Conservation (phyloP, 768 basidiomycete genomes). For the Obba rivulosa region DNA sequence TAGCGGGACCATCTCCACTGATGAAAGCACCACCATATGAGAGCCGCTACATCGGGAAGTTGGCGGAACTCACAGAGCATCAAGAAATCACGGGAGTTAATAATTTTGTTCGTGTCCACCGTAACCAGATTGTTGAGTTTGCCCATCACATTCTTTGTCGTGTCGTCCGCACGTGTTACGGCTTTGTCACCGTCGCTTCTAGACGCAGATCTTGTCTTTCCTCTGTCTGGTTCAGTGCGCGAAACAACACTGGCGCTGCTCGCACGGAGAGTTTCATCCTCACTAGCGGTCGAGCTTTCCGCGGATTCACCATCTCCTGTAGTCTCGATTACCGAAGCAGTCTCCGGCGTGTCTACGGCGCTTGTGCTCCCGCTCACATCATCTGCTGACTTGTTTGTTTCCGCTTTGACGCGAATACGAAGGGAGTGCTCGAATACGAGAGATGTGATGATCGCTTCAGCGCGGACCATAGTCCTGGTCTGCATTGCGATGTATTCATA, state of each 20-base stretch:
- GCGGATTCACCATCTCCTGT: constrained; percentile 2
- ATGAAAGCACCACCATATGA: not conserved
- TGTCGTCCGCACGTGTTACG: not conserved
- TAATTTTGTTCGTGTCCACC: constrained; percentile 40
- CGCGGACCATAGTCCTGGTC: constrained; percentile 42
- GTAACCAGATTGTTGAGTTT: constrained; percentile 77
- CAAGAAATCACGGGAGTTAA: constrained; percentile 24
- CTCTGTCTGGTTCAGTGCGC: not conserved
- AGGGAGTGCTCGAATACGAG: constrained; percentile 50
- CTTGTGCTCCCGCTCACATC: constrained; percentile 18
- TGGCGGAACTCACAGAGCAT: constrained; percentile 6
- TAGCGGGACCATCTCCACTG: constrained; percentile 31
- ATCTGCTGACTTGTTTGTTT: constrained; percentile 15
- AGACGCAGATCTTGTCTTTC: constrained; percentile 2
- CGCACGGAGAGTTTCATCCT: constrained; percentile 13
- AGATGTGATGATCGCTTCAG: constrained; percentile 45
- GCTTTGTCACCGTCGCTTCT: constrained; percentile 2
- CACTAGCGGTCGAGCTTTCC: constrained; percentile 13
- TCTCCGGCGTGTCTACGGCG: constrained; percentile 20
- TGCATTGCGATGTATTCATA: not conserved
- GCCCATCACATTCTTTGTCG: constrained; percentile 52
- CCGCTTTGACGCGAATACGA: constrained; percentile 54
- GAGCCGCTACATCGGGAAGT: not conserved
- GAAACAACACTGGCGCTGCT: constrained; percentile 5
- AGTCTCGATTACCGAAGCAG: constrained; percentile 14